Percentiles rank a stretch among this genome's conserved stretches.
phyloP scores from a whole-genome alignment of 2,329 filamentous ascomycete genomes.

The Trichoderma atrobrunneum region DNA sequence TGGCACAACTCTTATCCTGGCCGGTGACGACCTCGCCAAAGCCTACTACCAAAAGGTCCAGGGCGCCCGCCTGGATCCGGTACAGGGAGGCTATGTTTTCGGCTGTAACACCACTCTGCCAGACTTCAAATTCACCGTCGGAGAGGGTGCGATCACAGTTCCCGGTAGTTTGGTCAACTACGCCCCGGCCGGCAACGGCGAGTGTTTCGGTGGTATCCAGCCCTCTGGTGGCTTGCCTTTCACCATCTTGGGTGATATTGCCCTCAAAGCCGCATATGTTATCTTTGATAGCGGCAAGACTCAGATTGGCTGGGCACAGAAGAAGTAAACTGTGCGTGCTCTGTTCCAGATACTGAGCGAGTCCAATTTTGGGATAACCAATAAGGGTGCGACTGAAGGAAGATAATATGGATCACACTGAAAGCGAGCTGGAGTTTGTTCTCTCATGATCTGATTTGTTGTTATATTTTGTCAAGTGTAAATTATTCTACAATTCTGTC shows the following conservation, averaged over 20 bases:
- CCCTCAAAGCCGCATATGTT: conserved; percentile 58
- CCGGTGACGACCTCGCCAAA: conserved; percentile 49
- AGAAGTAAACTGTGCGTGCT: background rate
- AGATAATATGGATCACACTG: background rate
- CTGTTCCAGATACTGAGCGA: background rate
- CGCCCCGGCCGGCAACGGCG: conserved; percentile 40
- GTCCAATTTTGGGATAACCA: background rate
- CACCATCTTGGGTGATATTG: conserved; percentile 60
- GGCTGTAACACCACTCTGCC: conserved; percentile 45
- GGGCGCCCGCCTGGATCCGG: conserved; percentile 34
- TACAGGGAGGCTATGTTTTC: conserved; percentile 44
- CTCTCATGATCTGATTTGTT: background rate
- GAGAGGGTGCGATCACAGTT: conserved; percentile 53
- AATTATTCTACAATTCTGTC: background rate
- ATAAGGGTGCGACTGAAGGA: background rate
- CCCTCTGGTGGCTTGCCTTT: conserved; percentile 43
- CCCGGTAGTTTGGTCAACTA: conserved; percentile 54
- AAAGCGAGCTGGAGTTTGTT: background rate
- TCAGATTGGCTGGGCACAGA: conserved; percentile 40
- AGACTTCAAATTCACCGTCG: conserved; percentile 54
- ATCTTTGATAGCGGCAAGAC: conserved; percentile 56
- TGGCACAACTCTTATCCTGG: conserved; percentile 61
- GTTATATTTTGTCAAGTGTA: background rate
- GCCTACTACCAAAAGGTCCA: conserved; percentile 46
- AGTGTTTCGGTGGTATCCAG: conserved; percentile 68